Evolutionary conservation across 306 rosid genomes (phyloP).

Genomic region (Luffa aegyptiaca): DNA sequence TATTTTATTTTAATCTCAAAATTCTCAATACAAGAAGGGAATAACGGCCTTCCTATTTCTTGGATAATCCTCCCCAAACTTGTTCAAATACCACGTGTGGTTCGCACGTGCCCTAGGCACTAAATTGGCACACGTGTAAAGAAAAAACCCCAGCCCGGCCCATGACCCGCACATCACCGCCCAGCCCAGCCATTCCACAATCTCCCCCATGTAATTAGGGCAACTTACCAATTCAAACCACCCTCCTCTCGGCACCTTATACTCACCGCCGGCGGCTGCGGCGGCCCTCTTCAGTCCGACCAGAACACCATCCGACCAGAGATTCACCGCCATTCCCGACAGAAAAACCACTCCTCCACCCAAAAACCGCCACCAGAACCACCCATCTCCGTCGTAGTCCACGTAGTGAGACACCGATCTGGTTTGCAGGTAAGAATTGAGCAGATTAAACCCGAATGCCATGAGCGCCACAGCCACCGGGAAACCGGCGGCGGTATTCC

Average conservation of each 20-base stretch:
- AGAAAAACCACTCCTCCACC: slow-evolving; percentile 33
- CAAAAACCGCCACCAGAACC: slow-evolving; percentile 40
- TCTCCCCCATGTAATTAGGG: slow-evolving; percentile 75
- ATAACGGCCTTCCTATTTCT: slow-evolving; percentile 53
- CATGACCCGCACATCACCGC: slow-evolving; percentile 65
- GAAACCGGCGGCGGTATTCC: slow-evolving; percentile 17
- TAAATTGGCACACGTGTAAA: slow-evolving; percentile 66
- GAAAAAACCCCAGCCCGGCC: slow-evolving; percentile 53
- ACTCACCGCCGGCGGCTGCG: slow-evolving; percentile 37
- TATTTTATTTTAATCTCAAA: too few relatives aligned
- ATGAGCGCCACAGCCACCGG: slow-evolving; percentile 42
- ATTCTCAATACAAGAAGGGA: slow-evolving; percentile 55
- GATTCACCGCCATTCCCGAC: slow-evolving; percentile 48
- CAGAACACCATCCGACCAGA: slow-evolving; percentile 54
- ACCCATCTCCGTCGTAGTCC: slow-evolving; percentile 17
- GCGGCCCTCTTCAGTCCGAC: slow-evolving; percentile 33
- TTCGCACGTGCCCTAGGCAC: slow-evolving; percentile 70
- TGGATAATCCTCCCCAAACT: slow-evolving; percentile 79
- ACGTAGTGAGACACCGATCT: slow-evolving; percentile 57
- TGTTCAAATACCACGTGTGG: slow-evolving; percentile 65
- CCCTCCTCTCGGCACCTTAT: slow-evolving; percentile 59
- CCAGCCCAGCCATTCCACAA: slow-evolving; percentile 86
- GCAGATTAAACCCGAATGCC: slow-evolving; percentile 43
- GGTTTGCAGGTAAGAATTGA: slow-evolving; percentile 57
- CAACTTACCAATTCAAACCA: slow-evolving; percentile 62